Evolutionary conservation across 192 early-diverging fungal genomes (phyloP), one percentile per base, ranked within the genome.

Genomic region (Pilobolus umbonatus): DNA sequence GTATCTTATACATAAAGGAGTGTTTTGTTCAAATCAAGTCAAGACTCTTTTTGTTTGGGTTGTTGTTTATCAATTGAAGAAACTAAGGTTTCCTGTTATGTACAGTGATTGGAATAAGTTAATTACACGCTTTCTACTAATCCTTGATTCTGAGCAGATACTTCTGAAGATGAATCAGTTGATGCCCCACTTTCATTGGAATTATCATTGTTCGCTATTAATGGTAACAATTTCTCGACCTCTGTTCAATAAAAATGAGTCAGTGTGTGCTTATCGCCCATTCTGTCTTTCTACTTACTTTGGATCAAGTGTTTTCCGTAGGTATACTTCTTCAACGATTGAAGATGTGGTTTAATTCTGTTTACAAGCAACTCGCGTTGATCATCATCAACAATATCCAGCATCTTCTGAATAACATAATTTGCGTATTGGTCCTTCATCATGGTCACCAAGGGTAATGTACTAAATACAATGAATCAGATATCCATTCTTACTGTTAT

Each of bases 371-470:
- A 60, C 47, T 93, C 89, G 28, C 89, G 84, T 74, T 96, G 91
- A 17, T 85, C 80, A 11, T 84, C 93, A 64, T 93, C 90, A 5
- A 95, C 93, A 31, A 98, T 94, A 72, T 99, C 96, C 49, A 99
- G 75, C 93, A 99, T 95, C 75, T 99, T 99, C 73, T 99, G 96
- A 29, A 99, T 92, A 31, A 99, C 96, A 72, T 99, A 99, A 68
- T 99, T 99, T 42, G 96, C 96, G 65, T 94, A 99, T 75, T 99
- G 96, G 76, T 98, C 96, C 79, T 97, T 97, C 96, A 98, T 98
- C 94, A 98, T 97, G 15, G 83, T 73, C 53, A 93, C 81, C 64
- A 98, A 74, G 8, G 90, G 84, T 14, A 83, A 85, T 3, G 91
- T 90, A 46, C 90, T 89, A 61, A 3, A 40, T n/a, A 40, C 3